Conservation (phyloP, 495 filamentous ascomycete genomes). For the Pyrenula aspistea region DNA sequence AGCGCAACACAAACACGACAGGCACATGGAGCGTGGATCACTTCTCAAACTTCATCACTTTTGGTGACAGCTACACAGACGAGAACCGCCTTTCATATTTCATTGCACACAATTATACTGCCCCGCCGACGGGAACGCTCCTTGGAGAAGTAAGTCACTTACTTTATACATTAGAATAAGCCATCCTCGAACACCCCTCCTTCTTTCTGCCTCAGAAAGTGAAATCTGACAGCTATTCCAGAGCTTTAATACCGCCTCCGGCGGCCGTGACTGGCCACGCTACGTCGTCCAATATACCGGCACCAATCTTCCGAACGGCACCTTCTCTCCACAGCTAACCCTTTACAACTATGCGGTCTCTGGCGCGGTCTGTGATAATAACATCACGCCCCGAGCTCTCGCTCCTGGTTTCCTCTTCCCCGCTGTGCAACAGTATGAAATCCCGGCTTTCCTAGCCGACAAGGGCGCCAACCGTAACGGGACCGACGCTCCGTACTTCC, state of each 20-base stretch:
- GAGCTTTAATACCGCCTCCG: conserved; percentile 38
- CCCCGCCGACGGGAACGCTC: conserved; percentile 48
- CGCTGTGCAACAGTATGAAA: conserved; percentile 45
- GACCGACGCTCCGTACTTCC: conserved; percentile 33
- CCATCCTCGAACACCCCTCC: conserved; percentile 1
- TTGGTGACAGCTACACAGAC: conserved; percentile 69
- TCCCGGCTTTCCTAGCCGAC: conserved; percentile 51
- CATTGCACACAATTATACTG: conserved; percentile 36
- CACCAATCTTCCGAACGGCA: conserved; percentile 26
- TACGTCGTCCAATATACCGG: conserved; percentile 43
- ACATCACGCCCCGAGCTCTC: conserved; percentile 26
- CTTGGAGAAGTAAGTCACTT: conserved; percentile 23
- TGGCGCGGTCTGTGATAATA: conserved; percentile 60
- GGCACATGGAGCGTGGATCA: conserved; percentile 19
- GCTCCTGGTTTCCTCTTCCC: conserved; percentile 35
- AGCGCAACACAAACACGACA: not conserved
- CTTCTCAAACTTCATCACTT: conserved; percentile 43
- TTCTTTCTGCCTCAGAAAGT: conserved; percentile 14
- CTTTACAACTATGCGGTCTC: conserved; percentile 57
- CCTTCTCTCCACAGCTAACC: not conserved
- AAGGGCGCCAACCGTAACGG: conserved; percentile 20
- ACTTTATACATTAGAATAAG: not conserved
- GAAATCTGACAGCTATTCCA: too few relatives aligned
- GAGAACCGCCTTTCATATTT: conserved; percentile 54
- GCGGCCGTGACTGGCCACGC: conserved; percentile 57